phyloP scores from a whole-genome alignment of 1,284 basidiomycete species.

The Sparassis latifolia region DNA sequence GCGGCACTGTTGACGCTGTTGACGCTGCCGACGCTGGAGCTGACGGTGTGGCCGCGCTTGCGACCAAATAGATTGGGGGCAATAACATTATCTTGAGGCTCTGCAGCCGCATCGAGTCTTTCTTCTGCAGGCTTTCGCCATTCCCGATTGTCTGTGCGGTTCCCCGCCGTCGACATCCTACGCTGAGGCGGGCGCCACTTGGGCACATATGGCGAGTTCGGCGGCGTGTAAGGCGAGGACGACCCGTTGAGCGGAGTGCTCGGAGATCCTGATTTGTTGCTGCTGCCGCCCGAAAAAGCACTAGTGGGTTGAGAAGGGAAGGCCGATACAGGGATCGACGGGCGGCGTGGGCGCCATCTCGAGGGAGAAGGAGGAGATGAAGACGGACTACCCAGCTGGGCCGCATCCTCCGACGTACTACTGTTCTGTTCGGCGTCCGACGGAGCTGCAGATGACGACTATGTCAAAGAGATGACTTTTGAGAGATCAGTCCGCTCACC shows the following conservation, averaged over 20 bases:
- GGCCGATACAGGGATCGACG: neutral
- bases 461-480: neutral
- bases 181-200: constrained; percentile 3
- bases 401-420: neutral
- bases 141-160: neutral
- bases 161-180: neutral
- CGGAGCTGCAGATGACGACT: neutral
- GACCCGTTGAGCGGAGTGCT: no score
- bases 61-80: neutral
- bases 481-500: neutral
- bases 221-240: neutral
- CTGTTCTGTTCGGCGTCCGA: neutral
- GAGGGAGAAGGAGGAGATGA: neutral
- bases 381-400: neutral
- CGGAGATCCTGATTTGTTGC: neutral
- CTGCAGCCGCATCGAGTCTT: neutral
- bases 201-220: constrained; percentile 1
- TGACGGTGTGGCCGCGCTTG: neutral
- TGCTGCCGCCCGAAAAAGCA: neutral
- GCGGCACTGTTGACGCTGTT: neutral
- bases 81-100: neutral
- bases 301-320: neutral
- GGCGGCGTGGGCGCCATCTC: neutral
- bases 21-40: no score
- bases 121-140: neutral